Evolutionary conservation across 345 rosid species (phyloP), one percentile per base, ranked within the genome.

Genomic region (Acer campestre): DNA sequence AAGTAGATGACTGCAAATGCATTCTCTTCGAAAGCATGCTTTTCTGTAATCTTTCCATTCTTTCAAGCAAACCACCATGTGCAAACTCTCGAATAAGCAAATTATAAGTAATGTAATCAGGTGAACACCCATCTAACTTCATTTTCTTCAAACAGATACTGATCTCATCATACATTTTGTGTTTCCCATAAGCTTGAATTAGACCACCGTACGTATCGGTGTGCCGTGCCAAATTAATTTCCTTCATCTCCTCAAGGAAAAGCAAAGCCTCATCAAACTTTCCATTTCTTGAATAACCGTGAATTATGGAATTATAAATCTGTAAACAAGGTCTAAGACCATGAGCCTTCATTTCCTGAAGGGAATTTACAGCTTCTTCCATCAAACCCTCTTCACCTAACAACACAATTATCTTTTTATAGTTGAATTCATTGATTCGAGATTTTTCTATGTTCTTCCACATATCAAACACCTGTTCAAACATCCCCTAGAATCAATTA

Each of bases 91-190:
- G 82, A 73, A 91, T 81, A 38, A 93, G 89, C 79, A 91, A 80
- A 88, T 93, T 90, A 75, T 84, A 93, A 44, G 94, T 93, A 22
- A 79, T n/a, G 11, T 77, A 85, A 65, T 90, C 94, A 56, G 88
- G 91, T 4, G 59, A 74, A 75, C 91, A 90, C 40, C 89, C 80
- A 20, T 86, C 88, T 63, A 65, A 62, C 81, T 89, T 88, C 93
- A 93, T 93, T 70, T 53, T 80, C 83, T 83, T 90, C 75, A 89
- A 11, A 70, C 93, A 92, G 80, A 58, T 51, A 75, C 81, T 85
- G 70, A 92, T 87, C 78, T 89, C 90, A 83, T 90, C 91, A 67
- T 87, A 92, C 92, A 84, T 87, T 76, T 82, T 80, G 74, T 81
- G 80, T 64, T 80, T 87, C 40, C 93, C 91, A 25, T 86, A 92